Base-by-base conservation (phyloP, 495 filamentous ascomycete genomes). In the Aspergillus haitiensis region DNA sequence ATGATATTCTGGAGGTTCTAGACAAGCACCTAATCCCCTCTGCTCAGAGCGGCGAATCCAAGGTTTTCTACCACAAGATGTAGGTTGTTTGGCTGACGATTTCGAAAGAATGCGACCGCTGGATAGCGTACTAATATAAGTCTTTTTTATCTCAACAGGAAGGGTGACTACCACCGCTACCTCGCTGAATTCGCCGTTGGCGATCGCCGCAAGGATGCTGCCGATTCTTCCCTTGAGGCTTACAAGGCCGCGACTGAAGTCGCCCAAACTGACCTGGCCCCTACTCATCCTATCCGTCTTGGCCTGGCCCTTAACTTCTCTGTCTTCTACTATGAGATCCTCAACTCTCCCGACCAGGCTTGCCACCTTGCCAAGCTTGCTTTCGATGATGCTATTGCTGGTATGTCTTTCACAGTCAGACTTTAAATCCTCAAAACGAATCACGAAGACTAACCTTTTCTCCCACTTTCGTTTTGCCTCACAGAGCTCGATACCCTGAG, bases 61-160 rank as follows among this genome's bases (percentile, higher is more conserved):
- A 98, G 87, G 94, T 98, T 64, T 98, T 98, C 82, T 98, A 98
- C 84, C 94, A 98, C 89, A 98, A 98, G 88, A 98, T 98, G 92
- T 96, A 74, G 60, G 87, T 79, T 56, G 49, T 50, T 33, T 15
- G 31, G 31, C 5, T 37, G 54, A 13, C 37, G 16, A 4, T 61
- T 31, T n/a, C 1, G 35, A 35, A 16, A 34, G 16, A 59, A 44
- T 34, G 48, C 52, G 36, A 54, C 31, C 15, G 37, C 18, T 33
- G 11, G 31, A 3, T 34, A 7, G 48, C 5, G 21, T 59, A 39
- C 58, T 67, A 58, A 64, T 47, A 0, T 53, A 8, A 15, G 7
- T 21, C 56, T 35, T 57, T 39, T 51, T 52, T 50, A 18, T 56
- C 10, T 36, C 32, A 7, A 76, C 65, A 97, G 92, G 94, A 98